Base-by-base conservation (phyloP, 1,284 basidiomycete species). In the Cryptococcus sp. region DNA sequence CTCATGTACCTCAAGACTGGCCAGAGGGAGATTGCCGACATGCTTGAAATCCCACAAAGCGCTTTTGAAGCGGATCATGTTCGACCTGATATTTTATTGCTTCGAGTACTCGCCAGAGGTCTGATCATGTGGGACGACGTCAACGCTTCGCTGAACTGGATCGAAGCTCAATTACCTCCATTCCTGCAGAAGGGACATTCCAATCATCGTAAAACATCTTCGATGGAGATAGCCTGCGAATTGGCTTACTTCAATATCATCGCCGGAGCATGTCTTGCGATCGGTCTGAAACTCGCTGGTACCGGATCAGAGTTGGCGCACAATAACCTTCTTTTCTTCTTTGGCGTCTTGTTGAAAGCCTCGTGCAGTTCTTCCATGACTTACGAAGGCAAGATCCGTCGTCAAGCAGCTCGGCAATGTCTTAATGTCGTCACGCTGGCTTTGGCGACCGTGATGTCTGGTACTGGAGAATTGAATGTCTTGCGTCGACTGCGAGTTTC, bases 281-380 rank as follows among this genome's bases (percentile, higher is more conserved):
- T 98, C 31, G 91, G 86, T 7, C 77, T 99, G 57, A 97, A 94
- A 70, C 96, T 85, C 66, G 94, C 96, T 1, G 93, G 96, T 7
- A 92, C 89, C 0, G 91, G 91, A 0, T 80, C 86, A 24, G 86
- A 90, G 54, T 84, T 88, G 61, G 93, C 92, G 1, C 90, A 96
- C 69, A 78, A 81, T 28, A 81, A 88, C 63, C 80, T 98, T 46
- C 83, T 93, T 52, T 79, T 82, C 48, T 85, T 90, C 72, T 87
- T 88, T 61, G 87, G 92, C 62, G 77, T 83, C 22, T 86, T 92
- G 10, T 64, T 54, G 50, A 76, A 74, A 53, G 72, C 72, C 7
- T 72, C 70, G 59, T 86, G 74, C n/a, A 68, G 69, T 14, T 68
- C 72, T 87, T 88, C 83, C 2, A 79, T 83, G 48, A 81, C 84